These are phyloP conservation scores for Massarina eburnea DNA, from an alignment of 2,329 filamentous ascomycete species.

Conservation along the genomic window DNA sequence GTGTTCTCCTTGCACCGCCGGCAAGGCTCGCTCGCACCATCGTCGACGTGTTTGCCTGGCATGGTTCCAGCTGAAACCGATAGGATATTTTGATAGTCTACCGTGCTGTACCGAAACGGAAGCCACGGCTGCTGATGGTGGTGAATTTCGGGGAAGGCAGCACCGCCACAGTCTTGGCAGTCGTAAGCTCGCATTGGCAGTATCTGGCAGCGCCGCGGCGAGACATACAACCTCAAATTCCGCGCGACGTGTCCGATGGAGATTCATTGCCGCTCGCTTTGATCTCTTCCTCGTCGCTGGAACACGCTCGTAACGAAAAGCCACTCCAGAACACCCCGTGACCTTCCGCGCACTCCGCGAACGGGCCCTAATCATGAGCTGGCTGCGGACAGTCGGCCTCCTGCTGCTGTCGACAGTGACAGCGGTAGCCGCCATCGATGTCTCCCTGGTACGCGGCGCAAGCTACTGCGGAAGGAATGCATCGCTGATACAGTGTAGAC, in stretches of 20 bases:
- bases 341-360: slow-evolving; percentile 22
- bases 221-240: slow-evolving; percentile 4
- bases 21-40: slow-evolving; percentile 46
- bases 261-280: background rate
- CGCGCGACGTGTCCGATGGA: slow-evolving; percentile 2
- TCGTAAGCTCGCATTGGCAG: background rate
- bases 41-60: slow-evolving; percentile 33
- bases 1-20: slow-evolving; percentile 58
- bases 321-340: slow-evolving; percentile 1
- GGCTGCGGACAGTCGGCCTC: slow-evolving; percentile 34
- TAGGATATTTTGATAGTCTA: slow-evolving; percentile 7
- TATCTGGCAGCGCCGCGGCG: slow-evolving; percentile 8
- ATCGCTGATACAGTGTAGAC: slow-evolving; percentile 55
- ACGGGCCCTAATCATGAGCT: slow-evolving; percentile 40
- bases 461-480: background rate
- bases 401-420: slow-evolving; percentile 36
- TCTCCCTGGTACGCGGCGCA: slow-evolving; percentile 30
- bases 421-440: slow-evolving; percentile 40
- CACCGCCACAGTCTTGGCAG: background rate
- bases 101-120: too few species aligned
- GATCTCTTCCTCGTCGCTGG: slow-evolving; percentile 2
- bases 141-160: slow-evolving; percentile 1
- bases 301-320: background rate
- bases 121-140: background rate
- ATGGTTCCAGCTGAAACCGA: slow-evolving; percentile 25